Evolutionary conservation across 1,284 basidiomycete species (phyloP).

Genomic region (Ustilago nuda): DNA sequence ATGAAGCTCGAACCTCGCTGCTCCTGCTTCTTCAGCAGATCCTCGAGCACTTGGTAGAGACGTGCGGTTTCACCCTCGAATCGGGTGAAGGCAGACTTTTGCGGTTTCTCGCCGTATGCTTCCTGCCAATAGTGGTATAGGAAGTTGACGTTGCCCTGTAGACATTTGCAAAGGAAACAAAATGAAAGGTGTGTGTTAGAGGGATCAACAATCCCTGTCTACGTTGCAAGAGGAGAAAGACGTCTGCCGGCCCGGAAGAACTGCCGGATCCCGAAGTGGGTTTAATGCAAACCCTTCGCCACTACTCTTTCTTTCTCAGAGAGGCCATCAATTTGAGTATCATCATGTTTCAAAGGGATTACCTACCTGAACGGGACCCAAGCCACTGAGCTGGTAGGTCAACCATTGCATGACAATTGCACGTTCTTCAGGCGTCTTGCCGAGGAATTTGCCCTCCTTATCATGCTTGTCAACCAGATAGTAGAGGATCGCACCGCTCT

Average conservation of each 20-base stretch:
- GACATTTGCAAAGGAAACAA: background rate
- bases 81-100: slow-evolving; percentile 51
- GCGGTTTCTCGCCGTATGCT: slow-evolving; percentile 50
- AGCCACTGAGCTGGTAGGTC: slow-evolving; percentile 53
- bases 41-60: slow-evolving; percentile 58
- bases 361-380: slow-evolving; percentile 50
- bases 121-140: slow-evolving; percentile 32
- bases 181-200: background rate
- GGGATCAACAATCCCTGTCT: background rate
- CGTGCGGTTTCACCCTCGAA: slow-evolving; percentile 60
- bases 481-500: slow-evolving; percentile 57
- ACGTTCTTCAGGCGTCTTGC: slow-evolving; percentile 51
- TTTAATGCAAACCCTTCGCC: background rate
- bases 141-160: slow-evolving; percentile 49
- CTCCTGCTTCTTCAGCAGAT: slow-evolving; percentile 52
- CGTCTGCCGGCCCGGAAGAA: background rate
- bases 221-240: background rate
- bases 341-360: background rate
- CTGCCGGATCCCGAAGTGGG: background rate
- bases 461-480: slow-evolving; percentile 64
- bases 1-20: slow-evolving; percentile 53
- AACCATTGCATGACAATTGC: slow-evolving; percentile 57
- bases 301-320: too few relatives aligned
- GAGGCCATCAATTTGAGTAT: background rate
- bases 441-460: slow-evolving; percentile 40